A percentile compares a stretch with the other conserved stretches of the same genome.
Conservation (phyloP, 345 rosid genomes). For the Eucalyptus paniculata region DNA sequence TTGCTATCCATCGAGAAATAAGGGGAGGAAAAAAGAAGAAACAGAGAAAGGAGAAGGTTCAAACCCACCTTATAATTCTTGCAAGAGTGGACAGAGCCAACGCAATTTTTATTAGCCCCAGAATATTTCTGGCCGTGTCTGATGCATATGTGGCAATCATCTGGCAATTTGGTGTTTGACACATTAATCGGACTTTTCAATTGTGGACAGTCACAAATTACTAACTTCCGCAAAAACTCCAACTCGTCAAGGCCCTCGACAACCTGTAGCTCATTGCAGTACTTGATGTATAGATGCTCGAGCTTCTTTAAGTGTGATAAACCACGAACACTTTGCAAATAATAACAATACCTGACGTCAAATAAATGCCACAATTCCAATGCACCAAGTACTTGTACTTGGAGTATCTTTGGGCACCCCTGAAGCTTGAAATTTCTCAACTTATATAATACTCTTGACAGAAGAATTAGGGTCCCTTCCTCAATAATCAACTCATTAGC, state of each 20-base stretch:
- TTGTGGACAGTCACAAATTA: rapidly evolving
- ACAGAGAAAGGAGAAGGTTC: not conserved
- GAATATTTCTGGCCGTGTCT: rapidly evolving
- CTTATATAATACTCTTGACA: no score
- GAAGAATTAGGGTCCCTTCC: no score
- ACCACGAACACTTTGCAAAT: no score
- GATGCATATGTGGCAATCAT: rapidly evolving
- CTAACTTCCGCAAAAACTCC: rapidly evolving
- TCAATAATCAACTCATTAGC: no score
- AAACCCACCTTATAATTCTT: not conserved
- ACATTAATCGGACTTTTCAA: not conserved
- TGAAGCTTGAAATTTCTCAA: rapidly evolving
- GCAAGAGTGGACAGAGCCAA: not conserved
- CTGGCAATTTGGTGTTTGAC: not conserved
- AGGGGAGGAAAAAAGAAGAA: not conserved
- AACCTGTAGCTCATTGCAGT: not conserved
- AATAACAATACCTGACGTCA: rapidly evolving
- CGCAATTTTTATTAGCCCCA: rapidly evolving
- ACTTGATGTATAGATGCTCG: rapidly evolving
- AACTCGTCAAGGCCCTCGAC: not conserved
- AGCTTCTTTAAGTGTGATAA: no score
- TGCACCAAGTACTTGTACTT: no score
- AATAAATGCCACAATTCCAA: rapidly evolving
- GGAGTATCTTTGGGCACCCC: no score
- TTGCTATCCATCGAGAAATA: not conserved